A percentile compares a stretch with the other conserved stretches of the same genome.
Conservation (phyloP, 2,329 filamentous ascomycete genomes). For the Atkinsonella texensis region DNA sequence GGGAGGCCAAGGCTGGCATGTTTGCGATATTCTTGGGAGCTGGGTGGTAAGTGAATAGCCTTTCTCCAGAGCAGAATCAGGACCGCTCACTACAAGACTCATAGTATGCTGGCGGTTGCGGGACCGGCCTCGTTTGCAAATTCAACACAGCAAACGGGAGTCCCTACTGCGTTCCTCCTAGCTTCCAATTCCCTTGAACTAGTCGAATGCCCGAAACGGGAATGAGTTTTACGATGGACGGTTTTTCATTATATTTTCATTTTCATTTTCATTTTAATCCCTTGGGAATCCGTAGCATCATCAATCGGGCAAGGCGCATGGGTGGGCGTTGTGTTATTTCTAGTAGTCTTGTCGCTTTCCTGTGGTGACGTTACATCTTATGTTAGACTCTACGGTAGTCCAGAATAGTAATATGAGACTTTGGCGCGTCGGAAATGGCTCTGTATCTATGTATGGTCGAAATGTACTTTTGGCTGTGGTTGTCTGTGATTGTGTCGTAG, state of each 20-base stretch:
- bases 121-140: background rate
- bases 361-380: too few relatives aligned
- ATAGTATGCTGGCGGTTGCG: conserved; percentile 2
- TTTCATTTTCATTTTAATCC: too few relatives aligned
- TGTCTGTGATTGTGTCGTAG: too few relatives aligned
- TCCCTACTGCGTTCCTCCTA: conserved; percentile 2
- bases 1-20: background rate
- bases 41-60: conserved; percentile 2
- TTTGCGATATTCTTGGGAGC: background rate
- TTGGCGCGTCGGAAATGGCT: too few relatives aligned
- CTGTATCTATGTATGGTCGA: too few relatives aligned
- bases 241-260: background rate
- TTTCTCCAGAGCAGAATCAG: background rate
- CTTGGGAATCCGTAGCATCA: background rate
- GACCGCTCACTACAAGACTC: background rate
- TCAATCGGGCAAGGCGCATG: background rate
- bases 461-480: too few relatives aligned
- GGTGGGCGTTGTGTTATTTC: background rate
- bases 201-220: too few relatives aligned
- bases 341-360: background rate
- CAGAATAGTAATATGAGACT: too few relatives aligned
- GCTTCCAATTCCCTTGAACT: background rate
- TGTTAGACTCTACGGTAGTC: too few relatives aligned
- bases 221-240: background rate
- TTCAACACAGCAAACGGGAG: conserved; percentile 1